A percentile compares a stretch with the other conserved stretches of the same genome.
Evolutionary conservation across 306 rosid species (phyloP).

Genomic region (Fagus sylvatica): DNA sequence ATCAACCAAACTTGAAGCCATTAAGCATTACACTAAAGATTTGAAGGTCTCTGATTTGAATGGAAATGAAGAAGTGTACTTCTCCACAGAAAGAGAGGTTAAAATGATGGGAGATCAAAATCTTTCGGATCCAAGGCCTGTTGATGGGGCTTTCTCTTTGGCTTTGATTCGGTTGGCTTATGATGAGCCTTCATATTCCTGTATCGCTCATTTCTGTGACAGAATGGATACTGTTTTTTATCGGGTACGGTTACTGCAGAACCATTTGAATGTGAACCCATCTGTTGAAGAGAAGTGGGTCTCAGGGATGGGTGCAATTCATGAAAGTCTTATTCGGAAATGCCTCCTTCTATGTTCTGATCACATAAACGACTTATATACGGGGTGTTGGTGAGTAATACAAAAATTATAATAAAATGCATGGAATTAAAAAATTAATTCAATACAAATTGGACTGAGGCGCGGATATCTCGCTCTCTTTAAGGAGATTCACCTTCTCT

Average conservation of each 20-base stretch:
- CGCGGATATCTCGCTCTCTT: too few species aligned
- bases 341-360: conserved; percentile 79
- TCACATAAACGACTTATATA: conserved; percentile 66
- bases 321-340: conserved; percentile 57
- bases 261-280: conserved; percentile 35
- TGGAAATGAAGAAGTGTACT: conserved; percentile 65
- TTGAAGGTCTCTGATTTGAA: conserved; percentile 64
- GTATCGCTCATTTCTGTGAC: conserved; percentile 81
- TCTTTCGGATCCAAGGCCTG: conserved; percentile 80
- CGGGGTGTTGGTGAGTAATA: too few species aligned
- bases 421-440: too few species aligned
- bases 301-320: conserved; percentile 66
- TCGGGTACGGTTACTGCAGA: conserved; percentile 62
- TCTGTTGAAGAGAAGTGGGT: conserved; percentile 62
- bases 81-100: conserved; percentile 82
- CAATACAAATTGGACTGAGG: too few species aligned
- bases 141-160: conserved; percentile 68
- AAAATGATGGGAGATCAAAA: conserved; percentile 90
- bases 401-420: too few species aligned
- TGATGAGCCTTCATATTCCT: conserved; percentile 60
- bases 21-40: conserved; percentile 81
- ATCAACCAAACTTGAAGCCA: conserved; percentile 73
- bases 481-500: too few species aligned
- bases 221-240: conserved; percentile 55
- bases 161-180: conserved; percentile 69